phyloP scores from a whole-genome alignment of 2,329 filamentous ascomycete genomes.

The Beauveria pseudobassiana region DNA sequence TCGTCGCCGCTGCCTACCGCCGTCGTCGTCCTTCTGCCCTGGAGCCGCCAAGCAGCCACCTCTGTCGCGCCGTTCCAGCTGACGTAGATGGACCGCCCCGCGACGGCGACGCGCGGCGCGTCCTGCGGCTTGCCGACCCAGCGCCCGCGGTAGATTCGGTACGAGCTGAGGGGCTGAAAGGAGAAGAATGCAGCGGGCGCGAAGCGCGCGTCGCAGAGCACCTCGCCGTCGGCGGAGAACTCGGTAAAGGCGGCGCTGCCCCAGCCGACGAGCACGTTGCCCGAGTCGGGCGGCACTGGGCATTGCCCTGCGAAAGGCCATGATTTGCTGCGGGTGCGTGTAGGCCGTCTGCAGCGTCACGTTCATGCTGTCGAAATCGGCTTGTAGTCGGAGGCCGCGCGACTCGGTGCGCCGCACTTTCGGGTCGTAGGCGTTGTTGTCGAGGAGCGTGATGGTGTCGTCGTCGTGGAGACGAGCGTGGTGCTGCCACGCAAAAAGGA shows the following conservation, averaged over 20 bases:
- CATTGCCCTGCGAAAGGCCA: slow-evolving; percentile 41
- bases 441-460: slow-evolving; percentile 42
- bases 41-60: slow-evolving; percentile 10
- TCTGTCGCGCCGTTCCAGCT: slow-evolving; percentile 15
- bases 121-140: slow-evolving; percentile 11
- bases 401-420: slow-evolving; percentile 16
- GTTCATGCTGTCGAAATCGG: slow-evolving; percentile 34
- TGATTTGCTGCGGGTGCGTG: slow-evolving; percentile 38
- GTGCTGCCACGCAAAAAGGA: slow-evolving; percentile 41
- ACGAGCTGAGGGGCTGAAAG: slow-evolving; percentile 12
- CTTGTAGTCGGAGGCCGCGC: slow-evolving; percentile 37
- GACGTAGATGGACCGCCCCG: neutral
- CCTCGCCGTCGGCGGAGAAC: slow-evolving; percentile 34
- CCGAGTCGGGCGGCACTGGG: slow-evolving; percentile 41
- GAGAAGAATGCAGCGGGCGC: slow-evolving; percentile 10
- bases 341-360: slow-evolving; percentile 39
- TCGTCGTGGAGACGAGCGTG: slow-evolving; percentile 37
- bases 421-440: slow-evolving; percentile 39
- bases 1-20: neutral
- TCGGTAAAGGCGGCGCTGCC: slow-evolving; percentile 41
- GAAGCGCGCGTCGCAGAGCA: slow-evolving; percentile 38
- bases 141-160: slow-evolving; percentile 6
- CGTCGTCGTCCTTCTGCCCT: neutral
- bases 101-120: slow-evolving; percentile 8
- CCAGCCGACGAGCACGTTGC: slow-evolving; percentile 49